Evolutionary conservation across 2,329 filamentous ascomycete species (phyloP).

Genomic region (Sclerotinia spermophila): DNA sequence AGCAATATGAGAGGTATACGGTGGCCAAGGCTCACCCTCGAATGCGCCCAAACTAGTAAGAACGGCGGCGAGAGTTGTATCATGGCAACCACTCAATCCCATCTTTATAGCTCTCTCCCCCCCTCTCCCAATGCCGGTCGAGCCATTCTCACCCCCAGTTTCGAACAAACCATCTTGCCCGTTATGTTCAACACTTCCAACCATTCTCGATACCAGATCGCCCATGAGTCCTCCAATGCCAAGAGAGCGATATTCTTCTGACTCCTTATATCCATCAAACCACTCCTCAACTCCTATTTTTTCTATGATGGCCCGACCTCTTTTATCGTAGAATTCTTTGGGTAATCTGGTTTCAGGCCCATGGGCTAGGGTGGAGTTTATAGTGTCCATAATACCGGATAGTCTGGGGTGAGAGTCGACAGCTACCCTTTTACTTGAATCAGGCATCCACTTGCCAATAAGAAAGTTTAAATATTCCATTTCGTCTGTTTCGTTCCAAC

Average conservation of each 20-base stretch:
- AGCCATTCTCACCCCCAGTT: conserved; percentile 40
- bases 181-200: conserved; percentile 58
- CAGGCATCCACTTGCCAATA: conserved; percentile 83
- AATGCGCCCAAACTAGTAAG: conserved; percentile 78
- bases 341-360: conserved; percentile 76
- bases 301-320: conserved; percentile 65
- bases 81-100: conserved; percentile 81
- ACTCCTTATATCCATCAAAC: conserved; percentile 84
- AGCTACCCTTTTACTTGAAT: conserved; percentile 61
- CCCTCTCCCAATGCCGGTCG: conserved; percentile 42
- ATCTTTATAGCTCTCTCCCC: conserved; percentile 62
- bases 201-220: conserved; percentile 76
- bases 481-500: conserved; percentile 73
- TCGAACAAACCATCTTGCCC: conserved; percentile 51
- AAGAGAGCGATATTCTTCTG: conserved; percentile 78
- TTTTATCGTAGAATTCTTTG: conserved; percentile 79
- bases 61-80: conserved; percentile 83
- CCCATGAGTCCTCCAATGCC: conserved; percentile 84
- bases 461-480: conserved; percentile 78
- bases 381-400: conserved; percentile 88
- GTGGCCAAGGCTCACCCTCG: conserved; percentile 73
- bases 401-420: conserved; percentile 82
- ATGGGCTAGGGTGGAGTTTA: conserved; percentile 86
- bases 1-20: conserved; percentile 88
- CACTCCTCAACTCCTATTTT: conserved; percentile 83